phyloP scores from a whole-genome alignment of 805 yeast species.

The Candida michaelii region DNA sequence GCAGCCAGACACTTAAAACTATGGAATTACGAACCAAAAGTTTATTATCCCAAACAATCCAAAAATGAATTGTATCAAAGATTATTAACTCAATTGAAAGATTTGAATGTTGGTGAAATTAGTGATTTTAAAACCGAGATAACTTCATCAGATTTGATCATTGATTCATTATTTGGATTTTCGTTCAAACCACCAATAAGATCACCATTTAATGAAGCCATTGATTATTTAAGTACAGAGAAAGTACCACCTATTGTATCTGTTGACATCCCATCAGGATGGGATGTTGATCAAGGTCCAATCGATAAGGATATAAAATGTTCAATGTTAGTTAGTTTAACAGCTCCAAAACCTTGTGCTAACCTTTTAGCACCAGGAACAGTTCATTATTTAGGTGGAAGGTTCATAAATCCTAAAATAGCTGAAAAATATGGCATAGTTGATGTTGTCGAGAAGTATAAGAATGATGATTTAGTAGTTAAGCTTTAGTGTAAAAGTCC shows the following conservation, averaged over 20 bases:
- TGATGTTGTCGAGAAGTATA: conserved; percentile 31
- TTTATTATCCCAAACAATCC: conserved; percentile 73
- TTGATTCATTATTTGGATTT: conserved; percentile 91
- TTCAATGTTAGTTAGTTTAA: conserved; percentile 69
- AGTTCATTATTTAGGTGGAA: conserved; percentile 83
- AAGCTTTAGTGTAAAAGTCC: conserved; percentile 23
- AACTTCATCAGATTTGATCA: conserved; percentile 34
- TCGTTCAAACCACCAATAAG: conserved; percentile 89
- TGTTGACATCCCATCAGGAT: conserved; percentile 92
- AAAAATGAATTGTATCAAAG: conserved; percentile 58
- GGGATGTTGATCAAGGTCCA: conserved; percentile 95
- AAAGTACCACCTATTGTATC: conserved; percentile 64
- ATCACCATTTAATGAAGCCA: conserved; percentile 61
- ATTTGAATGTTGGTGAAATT: conserved; percentile 62
- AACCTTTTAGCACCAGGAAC: conserved; percentile 37
- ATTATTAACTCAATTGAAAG: conserved; percentile 63
- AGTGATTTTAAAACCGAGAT: conserved; percentile 35
- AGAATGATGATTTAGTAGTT: conserved; percentile 37
- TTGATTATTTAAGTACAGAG: conserved; percentile 28
- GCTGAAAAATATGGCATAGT: conserved; percentile 75
- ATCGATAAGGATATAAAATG: conserved; percentile 53
- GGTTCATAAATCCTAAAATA: conserved; percentile 68
- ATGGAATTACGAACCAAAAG: conserved; percentile 65
- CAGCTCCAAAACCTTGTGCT: conserved; percentile 94
- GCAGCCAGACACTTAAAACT: conserved; percentile 88